Evolutionary conservation across 208 protist genomes (phyloP).

Genomic region (Histomonas meleagridis): DNA sequence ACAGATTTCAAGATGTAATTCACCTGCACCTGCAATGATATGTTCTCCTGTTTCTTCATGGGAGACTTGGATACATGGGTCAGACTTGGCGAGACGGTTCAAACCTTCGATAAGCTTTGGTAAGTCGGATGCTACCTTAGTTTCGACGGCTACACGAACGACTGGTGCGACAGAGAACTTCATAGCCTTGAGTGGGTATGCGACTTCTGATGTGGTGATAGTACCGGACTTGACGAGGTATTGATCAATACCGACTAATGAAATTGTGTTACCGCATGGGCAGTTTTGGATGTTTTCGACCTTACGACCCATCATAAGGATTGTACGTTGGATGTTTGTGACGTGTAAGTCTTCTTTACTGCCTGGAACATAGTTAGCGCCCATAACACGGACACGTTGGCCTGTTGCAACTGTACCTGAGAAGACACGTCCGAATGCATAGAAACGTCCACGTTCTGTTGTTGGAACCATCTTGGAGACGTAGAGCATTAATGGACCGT

Average conservation of each 20-base stretch:
- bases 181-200: constrained; percentile 76
- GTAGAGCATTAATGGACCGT: constrained; percentile 92
- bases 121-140: constrained; percentile 79
- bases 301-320: constrained; percentile 90
- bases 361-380: constrained; percentile 85
- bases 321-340: constrained; percentile 73
- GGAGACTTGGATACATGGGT: constrained; percentile 45
- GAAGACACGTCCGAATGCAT: constrained; percentile 89
- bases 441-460: constrained; percentile 87
- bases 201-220: constrained; percentile 68
- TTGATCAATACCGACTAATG: constrained; percentile 94
- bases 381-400: constrained; percentile 89
- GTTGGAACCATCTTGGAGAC: constrained; percentile 98
- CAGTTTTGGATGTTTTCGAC: constrained; percentile 76
- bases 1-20: constrained; percentile 97
- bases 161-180: constrained; percentile 97
- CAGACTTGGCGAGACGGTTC: constrained; percentile 59
- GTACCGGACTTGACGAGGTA: constrained; percentile 94
- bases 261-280: constrained; percentile 90
- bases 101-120: constrained; percentile 65
- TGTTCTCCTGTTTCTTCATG: constrained; percentile 78
- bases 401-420: constrained; percentile 74
- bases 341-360: constrained; percentile 68
- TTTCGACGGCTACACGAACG: constrained; percentile 88
- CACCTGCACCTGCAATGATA: constrained; percentile 94